Base-by-base conservation (phyloP, 352 stramenopile genomes). In the Phytopythium oedochilum region DNA sequence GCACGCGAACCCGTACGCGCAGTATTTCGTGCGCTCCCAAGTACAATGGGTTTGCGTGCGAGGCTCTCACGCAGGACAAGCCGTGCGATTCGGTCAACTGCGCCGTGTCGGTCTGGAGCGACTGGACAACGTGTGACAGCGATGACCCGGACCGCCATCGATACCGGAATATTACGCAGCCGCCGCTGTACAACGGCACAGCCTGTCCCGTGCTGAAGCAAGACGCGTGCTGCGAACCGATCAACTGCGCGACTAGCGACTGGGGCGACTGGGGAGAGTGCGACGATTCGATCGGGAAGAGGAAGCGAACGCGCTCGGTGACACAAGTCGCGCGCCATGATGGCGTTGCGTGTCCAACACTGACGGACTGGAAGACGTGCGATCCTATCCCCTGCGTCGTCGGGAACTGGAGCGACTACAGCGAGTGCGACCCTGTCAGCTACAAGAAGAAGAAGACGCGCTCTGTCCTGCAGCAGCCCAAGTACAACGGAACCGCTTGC, bases 121-220 rank as follows among this genome's bases (percentile, higher is more conserved):
- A 59, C 0, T 89, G 77, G 76, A 81, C 60, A 1, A 69, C 61
- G 14, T 90, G 79, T 32, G 73, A 86, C 23, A 70, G 60, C n/a
- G 66, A 81, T 29, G 75, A 81, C 25, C 64, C 70, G 7, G 38
- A 76, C 18, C 69, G 70, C 25, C 61, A 76, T 25, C 64, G 71
- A 6, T 68, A 47, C 11, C 70, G 74, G 10, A 67, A 59, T 11
- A 25, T 85, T 10, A 71, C 63, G 14, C 67, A 73, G 34, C 26
- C 46, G 14, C 38, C 74, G 11, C 42, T 75, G 2, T 81, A 80
- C 43, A 61, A 51, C 22, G 71, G 75, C 14, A 56, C 47, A 0
- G 8, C 46, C 8, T 86, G 73, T 29, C 60, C 55, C 5, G 55
- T 71, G 7, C 69, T 82, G 3, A 40, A 60, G 3, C 66, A 88